phyloP scores from a whole-genome alignment of 768 basidiomycete genomes.

The Stropharia rugosoannulata region DNA sequence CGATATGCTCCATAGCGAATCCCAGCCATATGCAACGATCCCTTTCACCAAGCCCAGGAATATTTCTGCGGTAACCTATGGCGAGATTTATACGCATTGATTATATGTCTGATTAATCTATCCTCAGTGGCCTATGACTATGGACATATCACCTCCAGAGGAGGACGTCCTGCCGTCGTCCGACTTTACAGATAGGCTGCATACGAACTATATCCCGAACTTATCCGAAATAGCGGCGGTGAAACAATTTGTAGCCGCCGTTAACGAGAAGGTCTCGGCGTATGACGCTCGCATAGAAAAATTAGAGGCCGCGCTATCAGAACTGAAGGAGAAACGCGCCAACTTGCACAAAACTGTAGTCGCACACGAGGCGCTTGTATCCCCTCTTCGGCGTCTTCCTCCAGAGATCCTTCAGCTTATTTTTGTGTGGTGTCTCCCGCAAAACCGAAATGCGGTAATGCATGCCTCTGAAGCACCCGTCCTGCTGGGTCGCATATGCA shows the following conservation, averaged over 20 bases:
- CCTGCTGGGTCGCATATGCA: conserved; percentile 26
- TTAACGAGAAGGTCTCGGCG: conserved; percentile 16
- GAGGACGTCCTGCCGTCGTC: conserved; percentile 1
- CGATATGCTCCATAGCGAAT: not conserved
- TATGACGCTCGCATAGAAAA: conserved; percentile 19
- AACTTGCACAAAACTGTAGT: conserved; percentile 11
- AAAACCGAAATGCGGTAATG: conserved; percentile 26
- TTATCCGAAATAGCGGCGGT: conserved; percentile 19
- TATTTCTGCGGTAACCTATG: not conserved
- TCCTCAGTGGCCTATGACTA: not conserved
- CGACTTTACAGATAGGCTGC: conserved; percentile 19
- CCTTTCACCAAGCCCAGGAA: not conserved
- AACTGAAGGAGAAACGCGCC: conserved; percentile 12
- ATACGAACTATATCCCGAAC: conserved; percentile 25
- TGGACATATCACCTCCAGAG: not conserved
- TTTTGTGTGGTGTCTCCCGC: conserved; percentile 24
- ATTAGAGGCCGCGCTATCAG: conserved; percentile 15
- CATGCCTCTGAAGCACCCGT: conserved; percentile 25
- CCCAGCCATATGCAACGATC: not conserved
- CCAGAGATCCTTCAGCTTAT: conserved; percentile 25
- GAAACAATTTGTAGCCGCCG: conserved; percentile 15
- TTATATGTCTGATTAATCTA: not conserved
- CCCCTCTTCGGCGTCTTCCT: conserved; percentile 23
- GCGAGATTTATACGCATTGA: not conserved
- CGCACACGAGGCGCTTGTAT: conserved; percentile 22